Conservation (phyloP, 1,284 basidiomycete genomes). For the Naganishia sp. region DNA sequence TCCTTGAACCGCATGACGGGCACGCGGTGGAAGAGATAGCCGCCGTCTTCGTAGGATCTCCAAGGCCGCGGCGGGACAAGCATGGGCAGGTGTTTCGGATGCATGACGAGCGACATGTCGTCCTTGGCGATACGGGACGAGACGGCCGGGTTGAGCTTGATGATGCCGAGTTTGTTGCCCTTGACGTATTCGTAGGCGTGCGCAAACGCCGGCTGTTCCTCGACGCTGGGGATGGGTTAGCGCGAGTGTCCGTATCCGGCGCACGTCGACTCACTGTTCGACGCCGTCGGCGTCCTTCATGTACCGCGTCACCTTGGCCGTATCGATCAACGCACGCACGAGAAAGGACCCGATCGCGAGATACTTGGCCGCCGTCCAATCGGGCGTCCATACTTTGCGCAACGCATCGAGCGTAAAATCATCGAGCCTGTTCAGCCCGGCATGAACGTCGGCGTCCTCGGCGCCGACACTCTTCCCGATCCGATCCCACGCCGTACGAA, state of each 20-base stretch:
- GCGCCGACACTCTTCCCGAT: slow-evolving; percentile 60
- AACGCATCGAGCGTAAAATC: slow-evolving; percentile 60
- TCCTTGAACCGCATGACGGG: slow-evolving; percentile 91
- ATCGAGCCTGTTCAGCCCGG: slow-evolving; percentile 52
- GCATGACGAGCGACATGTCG: slow-evolving; percentile 71
- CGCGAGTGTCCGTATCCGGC: not conserved
- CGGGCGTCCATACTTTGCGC: slow-evolving; percentile 67
- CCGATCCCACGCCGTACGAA: slow-evolving; percentile 41
- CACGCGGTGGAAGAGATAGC: slow-evolving; percentile 76
- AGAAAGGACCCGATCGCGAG: slow-evolving; percentile 81
- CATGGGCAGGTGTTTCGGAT: slow-evolving; percentile 95
- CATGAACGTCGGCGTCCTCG: slow-evolving; percentile 41
- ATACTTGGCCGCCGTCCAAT: slow-evolving; percentile 77
- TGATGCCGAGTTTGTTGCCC: slow-evolving; percentile 87
- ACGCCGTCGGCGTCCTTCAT: slow-evolving; percentile 29
- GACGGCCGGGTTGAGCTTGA: slow-evolving; percentile 82
- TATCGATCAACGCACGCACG: slow-evolving; percentile 79
- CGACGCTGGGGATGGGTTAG: slow-evolving; percentile 58
- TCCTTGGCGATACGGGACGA: slow-evolving; percentile 78
- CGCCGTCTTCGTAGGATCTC: slow-evolving; percentile 76
- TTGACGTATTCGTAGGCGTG: slow-evolving; percentile 92
- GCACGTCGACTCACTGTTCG: slow-evolving; percentile 20
- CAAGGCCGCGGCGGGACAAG: slow-evolving; percentile 87
- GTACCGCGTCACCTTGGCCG: slow-evolving; percentile 73
- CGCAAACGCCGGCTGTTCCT: slow-evolving; percentile 87